phyloP scores from a whole-genome alignment of 2,329 filamentous ascomycete genomes.

The Sordariomycetes sp. region DNA sequence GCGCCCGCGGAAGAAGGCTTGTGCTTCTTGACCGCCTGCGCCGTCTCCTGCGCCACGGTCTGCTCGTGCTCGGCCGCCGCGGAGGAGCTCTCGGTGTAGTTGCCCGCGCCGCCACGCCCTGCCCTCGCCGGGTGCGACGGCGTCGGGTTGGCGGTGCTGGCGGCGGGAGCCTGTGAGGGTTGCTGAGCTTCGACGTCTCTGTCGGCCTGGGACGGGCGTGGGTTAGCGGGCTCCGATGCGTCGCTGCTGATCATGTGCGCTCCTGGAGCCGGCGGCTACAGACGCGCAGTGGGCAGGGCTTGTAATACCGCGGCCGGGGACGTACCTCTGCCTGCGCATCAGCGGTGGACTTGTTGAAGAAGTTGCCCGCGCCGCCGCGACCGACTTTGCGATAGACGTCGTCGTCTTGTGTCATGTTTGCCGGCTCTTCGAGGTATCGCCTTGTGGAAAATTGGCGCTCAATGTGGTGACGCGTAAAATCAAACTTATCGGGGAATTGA shows the following conservation, averaged over 20 bases:
- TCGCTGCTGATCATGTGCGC: too few relatives aligned
- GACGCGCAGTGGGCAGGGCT: too few relatives aligned
- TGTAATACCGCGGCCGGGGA: too few relatives aligned
- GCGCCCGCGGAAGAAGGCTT: constrained; percentile 7
- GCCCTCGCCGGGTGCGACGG: constrained; percentile 14
- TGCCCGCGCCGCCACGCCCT: constrained; percentile 55
- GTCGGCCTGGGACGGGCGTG: too few relatives aligned
- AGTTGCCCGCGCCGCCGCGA: constrained; percentile 58
- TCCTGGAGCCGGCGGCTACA: too few relatives aligned
- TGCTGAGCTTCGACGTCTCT: constrained; percentile 3
- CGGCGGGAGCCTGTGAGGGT: too few relatives aligned
- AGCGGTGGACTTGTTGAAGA: constrained; percentile 42
- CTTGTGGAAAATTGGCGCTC: too few relatives aligned
- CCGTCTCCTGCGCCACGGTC: not conserved
- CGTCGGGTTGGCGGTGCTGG: constrained; percentile 1
- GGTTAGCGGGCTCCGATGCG: too few relatives aligned
- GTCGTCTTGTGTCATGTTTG: constrained; percentile 6
- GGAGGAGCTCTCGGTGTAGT: constrained; percentile 32
- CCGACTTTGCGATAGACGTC: constrained; percentile 44
- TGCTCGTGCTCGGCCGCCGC: constrained; percentile 1
- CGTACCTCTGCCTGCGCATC: constrained; percentile 24
- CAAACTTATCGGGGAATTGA: too few relatives aligned
- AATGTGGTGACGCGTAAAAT: too few relatives aligned
- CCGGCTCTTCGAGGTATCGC: not conserved
- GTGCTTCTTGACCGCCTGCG: constrained; percentile 1